phyloP scores from a whole-genome alignment of 139 green algal genomes.

The Chlorella sorokiniana region DNA sequence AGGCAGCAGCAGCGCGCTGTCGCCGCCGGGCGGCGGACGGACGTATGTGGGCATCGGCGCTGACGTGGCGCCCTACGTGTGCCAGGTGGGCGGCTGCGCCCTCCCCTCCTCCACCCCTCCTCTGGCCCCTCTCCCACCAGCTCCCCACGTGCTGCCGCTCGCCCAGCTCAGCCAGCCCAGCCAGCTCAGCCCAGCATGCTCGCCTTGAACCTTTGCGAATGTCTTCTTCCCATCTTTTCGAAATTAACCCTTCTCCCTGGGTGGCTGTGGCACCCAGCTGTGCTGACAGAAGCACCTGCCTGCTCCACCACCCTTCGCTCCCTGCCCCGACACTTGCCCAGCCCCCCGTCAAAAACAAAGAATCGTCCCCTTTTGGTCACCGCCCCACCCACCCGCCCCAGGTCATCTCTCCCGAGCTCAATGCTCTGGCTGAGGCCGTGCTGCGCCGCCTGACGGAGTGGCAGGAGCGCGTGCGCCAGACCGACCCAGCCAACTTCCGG shows the following conservation, averaged over 20 bases:
- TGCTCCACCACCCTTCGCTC: too few relatives aligned
- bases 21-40: not conserved
- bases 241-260: too few relatives aligned
- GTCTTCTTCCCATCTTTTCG: too few relatives aligned
- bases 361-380: not conserved
- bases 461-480: conserved; percentile 53
- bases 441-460: conserved; percentile 60
- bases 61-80: conserved; percentile 39
- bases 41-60: conserved; percentile 19
- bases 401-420: conserved; percentile 60
- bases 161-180: not conserved
- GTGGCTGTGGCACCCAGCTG: too few relatives aligned
- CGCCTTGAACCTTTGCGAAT: too few relatives aligned
- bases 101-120: too few relatives aligned
- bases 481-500: conserved; percentile 47
- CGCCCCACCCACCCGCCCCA: not conserved
- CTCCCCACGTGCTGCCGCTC: not conserved
- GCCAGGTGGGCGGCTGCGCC: conserved; percentile 1
- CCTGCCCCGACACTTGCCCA: not conserved
- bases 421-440: conserved; percentile 39
- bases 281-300: too few relatives aligned
- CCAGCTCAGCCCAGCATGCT: too few relatives aligned
- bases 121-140: not conserved
- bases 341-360: too few relatives aligned
- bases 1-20: not conserved